Evolutionary conservation across 2,329 filamentous ascomycete species (phyloP).

Genomic region (Zymoseptoria passerinii): DNA sequence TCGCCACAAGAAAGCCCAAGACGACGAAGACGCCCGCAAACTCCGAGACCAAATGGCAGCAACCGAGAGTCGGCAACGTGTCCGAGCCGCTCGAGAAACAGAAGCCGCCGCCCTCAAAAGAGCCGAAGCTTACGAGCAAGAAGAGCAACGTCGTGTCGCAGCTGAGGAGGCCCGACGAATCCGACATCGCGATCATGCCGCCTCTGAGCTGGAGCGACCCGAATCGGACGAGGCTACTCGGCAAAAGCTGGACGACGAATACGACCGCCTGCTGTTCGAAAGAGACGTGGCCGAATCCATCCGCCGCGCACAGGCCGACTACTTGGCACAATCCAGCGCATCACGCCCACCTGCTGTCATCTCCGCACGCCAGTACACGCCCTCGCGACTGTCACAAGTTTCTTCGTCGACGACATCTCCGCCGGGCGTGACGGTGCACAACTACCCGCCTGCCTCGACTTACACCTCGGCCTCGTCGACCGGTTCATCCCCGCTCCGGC

Average conservation of each 20-base stretch:
- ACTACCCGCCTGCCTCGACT: background rate
- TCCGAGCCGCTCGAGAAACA: constrained; percentile 1
- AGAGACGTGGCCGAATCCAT: background rate
- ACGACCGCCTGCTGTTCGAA: constrained; percentile 2
- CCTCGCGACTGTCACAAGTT: background rate
- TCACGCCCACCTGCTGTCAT: background rate
- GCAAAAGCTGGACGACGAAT: constrained; percentile 2
- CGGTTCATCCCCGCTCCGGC: background rate
- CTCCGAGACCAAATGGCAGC: constrained; percentile 5
- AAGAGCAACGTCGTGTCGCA: constrained; percentile 3
- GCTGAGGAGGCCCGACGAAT: constrained; percentile 1
- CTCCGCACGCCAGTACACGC: background rate
- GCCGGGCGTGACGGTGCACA: background rate
- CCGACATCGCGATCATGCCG: constrained; percentile 4
- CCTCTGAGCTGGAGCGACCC: background rate
- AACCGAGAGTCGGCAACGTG: constrained; percentile 2
- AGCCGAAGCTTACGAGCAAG: constrained; percentile 1
- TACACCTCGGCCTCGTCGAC: background rate
- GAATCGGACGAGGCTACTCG: constrained; percentile 3
- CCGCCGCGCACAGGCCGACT: background rate
- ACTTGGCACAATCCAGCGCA: background rate
- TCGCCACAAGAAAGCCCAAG: background rate
- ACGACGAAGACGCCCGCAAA: constrained; percentile 7
- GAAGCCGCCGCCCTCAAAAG: background rate
- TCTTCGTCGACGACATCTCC: background rate